phyloP scores from a whole-genome alignment of 257 asterid species.

The Leptodermis oblonga region DNA sequence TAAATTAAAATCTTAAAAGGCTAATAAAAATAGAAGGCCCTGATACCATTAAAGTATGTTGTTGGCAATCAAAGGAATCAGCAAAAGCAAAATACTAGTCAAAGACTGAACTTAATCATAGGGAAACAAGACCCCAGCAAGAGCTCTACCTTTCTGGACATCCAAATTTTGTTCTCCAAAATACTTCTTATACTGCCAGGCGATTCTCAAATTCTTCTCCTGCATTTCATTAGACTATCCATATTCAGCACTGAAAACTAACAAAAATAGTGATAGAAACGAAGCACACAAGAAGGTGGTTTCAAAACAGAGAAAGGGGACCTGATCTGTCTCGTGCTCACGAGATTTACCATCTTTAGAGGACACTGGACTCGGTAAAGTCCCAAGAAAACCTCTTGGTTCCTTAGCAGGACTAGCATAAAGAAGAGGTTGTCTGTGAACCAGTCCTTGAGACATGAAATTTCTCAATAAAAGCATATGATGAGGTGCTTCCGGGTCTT shows the following conservation, averaged over 20 bases:
- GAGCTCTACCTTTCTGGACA: slow-evolving; percentile 51
- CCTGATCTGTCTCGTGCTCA: slow-evolving; percentile 66
- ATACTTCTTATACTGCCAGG: slow-evolving; percentile 98
- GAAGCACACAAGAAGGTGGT: not conserved
- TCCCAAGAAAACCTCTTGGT: slow-evolving; percentile 91
- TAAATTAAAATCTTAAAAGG: not conserved
- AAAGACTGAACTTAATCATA: not conserved
- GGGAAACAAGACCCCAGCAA: not conserved
- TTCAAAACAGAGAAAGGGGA: slow-evolving; percentile 22
- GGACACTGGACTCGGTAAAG: slow-evolving; percentile 64
- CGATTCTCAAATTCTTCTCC: slow-evolving; percentile 90
- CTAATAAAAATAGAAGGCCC: not conserved
- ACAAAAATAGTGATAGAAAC: not conserved
- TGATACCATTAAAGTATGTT: not conserved
- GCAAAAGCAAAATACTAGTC: not conserved
- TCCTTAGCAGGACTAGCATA: slow-evolving; percentile 89
- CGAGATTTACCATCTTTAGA: slow-evolving; percentile 71
- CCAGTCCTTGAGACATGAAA: slow-evolving; percentile 94
- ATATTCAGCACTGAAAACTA: slow-evolving; percentile 14
- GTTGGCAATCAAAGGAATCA: not conserved
- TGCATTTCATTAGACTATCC: slow-evolving; percentile 21
- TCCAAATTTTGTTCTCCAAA: slow-evolving; percentile 65
- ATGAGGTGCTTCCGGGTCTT: slow-evolving; percentile 95
- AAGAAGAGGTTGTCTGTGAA: slow-evolving; percentile 80
- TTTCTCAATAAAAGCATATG: slow-evolving; percentile 95